phyloP scores from a whole-genome alignment of 495 filamentous ascomycete species.

The Neurospora tetrasperma region DNA sequence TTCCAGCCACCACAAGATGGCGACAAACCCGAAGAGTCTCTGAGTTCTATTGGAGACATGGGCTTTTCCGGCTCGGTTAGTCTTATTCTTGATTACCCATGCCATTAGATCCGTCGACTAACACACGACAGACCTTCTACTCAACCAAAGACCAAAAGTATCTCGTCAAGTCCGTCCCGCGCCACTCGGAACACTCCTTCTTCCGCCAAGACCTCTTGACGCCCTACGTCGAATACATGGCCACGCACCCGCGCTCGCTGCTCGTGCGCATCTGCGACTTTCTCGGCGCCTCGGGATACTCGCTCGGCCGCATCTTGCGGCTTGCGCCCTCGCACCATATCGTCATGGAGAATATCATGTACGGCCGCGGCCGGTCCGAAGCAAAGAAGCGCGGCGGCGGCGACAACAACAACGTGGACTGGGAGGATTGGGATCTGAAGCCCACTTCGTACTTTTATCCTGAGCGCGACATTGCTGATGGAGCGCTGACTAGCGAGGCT shows the following conservation, averaged over 20 bases:
- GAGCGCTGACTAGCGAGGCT: conserved; percentile 44
- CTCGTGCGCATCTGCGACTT: conserved; percentile 62
- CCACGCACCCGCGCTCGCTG: conserved; percentile 41
- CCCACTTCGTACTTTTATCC: conserved; percentile 63
- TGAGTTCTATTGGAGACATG: conserved; percentile 27
- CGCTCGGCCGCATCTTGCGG: conserved; percentile 45
- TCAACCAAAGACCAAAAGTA: conserved; percentile 48
- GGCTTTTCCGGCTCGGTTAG: conserved; percentile 26
- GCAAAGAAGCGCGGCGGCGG: conserved; percentile 23
- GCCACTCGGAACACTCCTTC: conserved; percentile 56
- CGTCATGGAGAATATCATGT: conserved; percentile 62
- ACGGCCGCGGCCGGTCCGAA: conserved; percentile 32
- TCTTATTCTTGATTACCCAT: not conserved
- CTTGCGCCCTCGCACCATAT: conserved; percentile 55
- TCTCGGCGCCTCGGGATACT: conserved; percentile 40
- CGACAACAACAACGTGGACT: conserved; percentile 31
- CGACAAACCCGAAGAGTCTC: conserved; percentile 6
- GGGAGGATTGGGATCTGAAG: conserved; percentile 64
- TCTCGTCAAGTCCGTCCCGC: conserved; percentile 57
- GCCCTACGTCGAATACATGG: conserved; percentile 53
- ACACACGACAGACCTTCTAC: conserved; percentile 47
- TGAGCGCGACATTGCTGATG: conserved; percentile 54
- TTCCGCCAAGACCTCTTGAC: conserved; percentile 52
- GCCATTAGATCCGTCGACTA: no score
- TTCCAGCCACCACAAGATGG: conserved; percentile 12